Evolutionary conservation across 1,284 basidiomycete genomes (phyloP), one percentile per base, ranked within the genome.

Genomic region (Fistulinella cinereoalba): DNA sequence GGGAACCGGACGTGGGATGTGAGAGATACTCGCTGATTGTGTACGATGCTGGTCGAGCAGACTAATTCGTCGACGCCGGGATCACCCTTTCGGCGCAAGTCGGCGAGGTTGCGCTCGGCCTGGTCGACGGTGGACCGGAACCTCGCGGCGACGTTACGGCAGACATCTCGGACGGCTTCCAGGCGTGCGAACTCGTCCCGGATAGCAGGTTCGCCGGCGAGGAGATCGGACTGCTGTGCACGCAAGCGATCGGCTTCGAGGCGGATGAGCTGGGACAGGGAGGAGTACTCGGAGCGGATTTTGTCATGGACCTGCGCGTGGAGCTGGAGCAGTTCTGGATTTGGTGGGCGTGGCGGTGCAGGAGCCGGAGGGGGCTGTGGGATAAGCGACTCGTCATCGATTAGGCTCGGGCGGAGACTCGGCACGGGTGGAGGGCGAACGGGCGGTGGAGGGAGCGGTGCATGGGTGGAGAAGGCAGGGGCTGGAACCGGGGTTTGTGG

Each of bases 161-260:
- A 99, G 9, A 99, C 94, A 57, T 91, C 90, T 48, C 85, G 78
- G n/a, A 99, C 97, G 19, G 94, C 95, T 66, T 90, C 85, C 22
- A 99, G 74, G n/a, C 97, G 79, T 5, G 85, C 88, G 83, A 92
- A 93, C 72, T 99, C 97, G 70, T 99, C 97, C 40, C 83, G 77
- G 51, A 99, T 90, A 5, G 95, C 95, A 15, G 93, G 93, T 62
- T 88, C 86, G 3, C 95, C 97, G 39, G 86, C 80, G 38, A 90
- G 79, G 49, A 99, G 79, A 71, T 97, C 94, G 37, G 79, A 70
- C 56, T 90, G 85, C 50, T 95, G 81, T 33, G 88, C 81, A 38
- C 83, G 79, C 39, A 97, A 75, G 31, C 90, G 85, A 55, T 86
- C 80, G 28, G 83, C 79, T 56, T 92, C 87, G 27, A 82, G 69